These are phyloP conservation scores for Lipomyces starkeyi DNA, from an alignment of 805 yeast genomes.

Conservation along the genomic window DNA sequence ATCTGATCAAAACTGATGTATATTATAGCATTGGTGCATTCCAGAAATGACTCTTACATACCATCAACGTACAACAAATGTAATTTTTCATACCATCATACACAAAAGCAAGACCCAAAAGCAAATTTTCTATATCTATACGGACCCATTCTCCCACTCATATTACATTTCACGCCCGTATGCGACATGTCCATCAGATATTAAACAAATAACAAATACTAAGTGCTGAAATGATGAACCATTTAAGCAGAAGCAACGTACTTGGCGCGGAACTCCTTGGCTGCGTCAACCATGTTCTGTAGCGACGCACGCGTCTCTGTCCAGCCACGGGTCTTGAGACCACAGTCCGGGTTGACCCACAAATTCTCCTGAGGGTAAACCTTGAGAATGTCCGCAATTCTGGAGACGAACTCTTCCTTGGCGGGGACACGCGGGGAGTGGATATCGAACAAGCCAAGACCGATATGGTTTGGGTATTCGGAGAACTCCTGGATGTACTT, in stretches of 20 bases:
- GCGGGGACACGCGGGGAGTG: constrained; percentile 99
- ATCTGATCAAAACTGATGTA: background rate
- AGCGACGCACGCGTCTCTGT: constrained; percentile 93
- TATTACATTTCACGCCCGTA: background rate
- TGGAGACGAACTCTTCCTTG: constrained; percentile 90
- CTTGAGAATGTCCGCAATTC: constrained; percentile 92
- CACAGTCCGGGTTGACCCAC: constrained; percentile 99
- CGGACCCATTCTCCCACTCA: background rate
- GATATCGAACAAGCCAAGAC: constrained; percentile 98
- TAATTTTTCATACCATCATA: background rate
- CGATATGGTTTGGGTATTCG: constrained; percentile 99
- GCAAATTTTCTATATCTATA: background rate
- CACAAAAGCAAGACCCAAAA: constrained; percentile 1
- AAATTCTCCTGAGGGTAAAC: constrained; percentile 97
- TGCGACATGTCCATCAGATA: background rate
- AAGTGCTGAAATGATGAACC: background rate
- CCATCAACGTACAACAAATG: background rate
- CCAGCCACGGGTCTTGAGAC: constrained; percentile 99
- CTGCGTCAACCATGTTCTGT: constrained; percentile 99
- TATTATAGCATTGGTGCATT: background rate
- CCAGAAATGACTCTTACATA: background rate
- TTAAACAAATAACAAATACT: background rate
- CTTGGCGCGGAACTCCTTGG: constrained; percentile 87
- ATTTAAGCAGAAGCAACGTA: constrained; percentile 39
- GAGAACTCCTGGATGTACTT: constrained; percentile 97